Evolutionary conservation across 1,284 basidiomycete genomes (phyloP).

Genomic region (Pascua guehoae): DNA sequence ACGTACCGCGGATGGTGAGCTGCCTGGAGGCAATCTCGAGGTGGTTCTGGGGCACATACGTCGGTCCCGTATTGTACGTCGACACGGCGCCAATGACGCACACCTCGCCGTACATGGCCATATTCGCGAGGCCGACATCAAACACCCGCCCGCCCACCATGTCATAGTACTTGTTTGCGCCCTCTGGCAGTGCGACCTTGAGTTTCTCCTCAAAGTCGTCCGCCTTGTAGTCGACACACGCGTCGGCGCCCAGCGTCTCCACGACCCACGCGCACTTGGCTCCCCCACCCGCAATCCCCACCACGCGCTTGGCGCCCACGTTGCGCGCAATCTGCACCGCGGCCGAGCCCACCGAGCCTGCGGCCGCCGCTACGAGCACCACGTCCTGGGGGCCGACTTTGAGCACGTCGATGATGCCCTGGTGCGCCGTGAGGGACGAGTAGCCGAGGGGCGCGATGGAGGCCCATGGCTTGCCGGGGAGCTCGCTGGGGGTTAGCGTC

Average conservation of each 20-base stretch:
- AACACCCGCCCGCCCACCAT: constrained; percentile 51
- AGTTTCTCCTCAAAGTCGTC: constrained; percentile 29
- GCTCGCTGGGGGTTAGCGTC: neutral
- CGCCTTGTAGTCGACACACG: constrained; percentile 54
- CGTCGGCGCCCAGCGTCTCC: constrained; percentile 52
- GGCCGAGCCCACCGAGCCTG: constrained; percentile 19
- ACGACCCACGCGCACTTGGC: constrained; percentile 49
- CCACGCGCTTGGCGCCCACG: constrained; percentile 40
- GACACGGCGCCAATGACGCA: constrained; percentile 21
- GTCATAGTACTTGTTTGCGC: constrained; percentile 43
- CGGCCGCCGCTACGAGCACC: constrained; percentile 48
- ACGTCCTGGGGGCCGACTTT: constrained; percentile 41
- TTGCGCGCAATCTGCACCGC: constrained; percentile 30
- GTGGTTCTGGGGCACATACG: too few species aligned
- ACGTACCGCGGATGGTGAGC: too few species aligned
- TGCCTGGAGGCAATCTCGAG: too few species aligned
- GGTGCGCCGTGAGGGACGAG: constrained; percentile 36
- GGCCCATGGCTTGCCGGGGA: constrained; percentile 15
- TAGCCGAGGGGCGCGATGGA: constrained; percentile 29
- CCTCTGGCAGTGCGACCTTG: constrained; percentile 32
- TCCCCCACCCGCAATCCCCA: constrained; percentile 50
- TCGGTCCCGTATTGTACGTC: too few species aligned
- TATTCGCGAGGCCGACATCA: constrained; percentile 36
- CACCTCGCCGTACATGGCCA: constrained; percentile 50
- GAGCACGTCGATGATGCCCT: constrained; percentile 42